A percentile compares a stretch with the other conserved stretches of the same genome.
Conservation (phyloP, 2,329 filamentous ascomycete genomes). For the Cladosporium sp. region DNA sequence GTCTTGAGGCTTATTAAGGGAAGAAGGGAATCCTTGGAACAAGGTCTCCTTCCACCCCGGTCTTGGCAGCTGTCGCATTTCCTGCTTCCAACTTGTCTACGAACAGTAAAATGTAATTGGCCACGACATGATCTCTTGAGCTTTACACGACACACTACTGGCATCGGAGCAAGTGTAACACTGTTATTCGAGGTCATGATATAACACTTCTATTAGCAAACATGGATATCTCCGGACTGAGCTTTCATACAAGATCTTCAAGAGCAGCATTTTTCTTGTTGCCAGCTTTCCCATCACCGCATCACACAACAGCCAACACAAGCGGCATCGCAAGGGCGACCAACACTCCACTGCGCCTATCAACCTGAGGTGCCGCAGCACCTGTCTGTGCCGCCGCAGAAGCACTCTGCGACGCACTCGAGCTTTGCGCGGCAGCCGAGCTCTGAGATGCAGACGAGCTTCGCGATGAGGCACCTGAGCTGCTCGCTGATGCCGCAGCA, state of each 20-base stretch:
- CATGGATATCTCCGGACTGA: not conserved
- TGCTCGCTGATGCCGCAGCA: not conserved
- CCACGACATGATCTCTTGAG: not conserved
- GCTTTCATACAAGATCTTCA: not conserved
- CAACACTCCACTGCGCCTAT: not conserved
- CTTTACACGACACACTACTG: not conserved
- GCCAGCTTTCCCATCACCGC: not conserved
- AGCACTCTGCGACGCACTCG: not conserved
- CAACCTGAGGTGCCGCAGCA: not conserved
- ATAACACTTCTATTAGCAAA: not conserved
- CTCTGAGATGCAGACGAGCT: not conserved
- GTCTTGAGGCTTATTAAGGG: not conserved
- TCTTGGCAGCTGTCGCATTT: not conserved
- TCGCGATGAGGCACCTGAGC: not conserved
- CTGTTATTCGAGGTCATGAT: not conserved
- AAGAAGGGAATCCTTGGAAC: too few species aligned
- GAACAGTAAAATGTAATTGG: not conserved
- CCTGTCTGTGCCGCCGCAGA: not conserved
- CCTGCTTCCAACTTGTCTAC: not conserved
- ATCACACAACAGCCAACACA: not conserved
- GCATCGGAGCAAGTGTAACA: not conserved
- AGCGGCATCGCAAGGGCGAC: not conserved
- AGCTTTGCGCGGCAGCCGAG: not conserved
- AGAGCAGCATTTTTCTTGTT: not conserved
- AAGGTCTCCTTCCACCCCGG: not conserved